Conservation (phyloP, 768 basidiomycete genomes). For the Naematelia encephala region DNA sequence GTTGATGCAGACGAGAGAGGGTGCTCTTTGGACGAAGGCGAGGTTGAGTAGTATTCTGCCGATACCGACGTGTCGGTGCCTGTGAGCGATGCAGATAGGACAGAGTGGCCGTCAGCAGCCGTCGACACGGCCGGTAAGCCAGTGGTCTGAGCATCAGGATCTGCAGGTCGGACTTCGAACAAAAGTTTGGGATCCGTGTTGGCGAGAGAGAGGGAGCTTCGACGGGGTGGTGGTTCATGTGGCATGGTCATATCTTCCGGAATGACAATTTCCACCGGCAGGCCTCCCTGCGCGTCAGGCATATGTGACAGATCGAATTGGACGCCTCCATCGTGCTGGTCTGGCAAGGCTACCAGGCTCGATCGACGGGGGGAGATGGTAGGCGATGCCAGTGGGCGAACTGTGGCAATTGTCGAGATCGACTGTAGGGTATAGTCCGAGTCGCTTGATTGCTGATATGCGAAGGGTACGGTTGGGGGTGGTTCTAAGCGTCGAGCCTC, state of each 20-base stretch:
- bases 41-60: constrained; percentile 25
- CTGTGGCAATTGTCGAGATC: constrained; percentile 24
- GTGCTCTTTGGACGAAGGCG: constrained; percentile 27
- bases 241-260: constrained; percentile 31
- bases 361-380: constrained; percentile 14
- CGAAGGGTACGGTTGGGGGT: constrained; percentile 20
- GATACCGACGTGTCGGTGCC: constrained; percentile 31
- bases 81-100: constrained; percentile 30
- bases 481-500: constrained; percentile 23
- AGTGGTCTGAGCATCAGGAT: constrained; percentile 2
- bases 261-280: constrained; percentile 15
- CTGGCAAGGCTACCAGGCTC: constrained; percentile 9
- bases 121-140: constrained; percentile 10
- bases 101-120: constrained; percentile 19
- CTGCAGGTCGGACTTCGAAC: not conserved
- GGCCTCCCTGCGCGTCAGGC: not conserved
- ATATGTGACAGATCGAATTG: constrained; percentile 20
- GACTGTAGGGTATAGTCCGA: constrained; percentile 39
- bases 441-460: constrained; percentile 26
- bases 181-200: not conserved
- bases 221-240: constrained; percentile 35
- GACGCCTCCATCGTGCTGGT: not conserved
- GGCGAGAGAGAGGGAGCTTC: constrained; percentile 29
- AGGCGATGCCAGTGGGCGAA: constrained; percentile 33
- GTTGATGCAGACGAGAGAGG: constrained; percentile 48